phyloP scores from a whole-genome alignment of 2,329 filamentous ascomycete genomes.

The Diaporthe longicolla region DNA sequence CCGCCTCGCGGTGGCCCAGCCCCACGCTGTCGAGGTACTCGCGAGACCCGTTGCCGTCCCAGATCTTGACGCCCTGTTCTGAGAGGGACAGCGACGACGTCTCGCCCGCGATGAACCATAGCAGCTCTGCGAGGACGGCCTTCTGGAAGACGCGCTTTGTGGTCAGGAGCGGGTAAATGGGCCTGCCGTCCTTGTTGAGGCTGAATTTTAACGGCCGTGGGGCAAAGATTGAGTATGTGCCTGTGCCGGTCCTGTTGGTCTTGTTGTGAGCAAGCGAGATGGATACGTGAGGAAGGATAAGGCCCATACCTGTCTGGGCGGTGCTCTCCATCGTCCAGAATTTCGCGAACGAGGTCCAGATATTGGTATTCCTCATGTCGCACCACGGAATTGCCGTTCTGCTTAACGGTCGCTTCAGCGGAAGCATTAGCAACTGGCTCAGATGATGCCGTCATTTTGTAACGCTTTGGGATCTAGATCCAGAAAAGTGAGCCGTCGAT shows the following conservation, averaged over 20 bases:
- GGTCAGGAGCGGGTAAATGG: slow-evolving; percentile 91
- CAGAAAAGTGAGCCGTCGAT: background rate
- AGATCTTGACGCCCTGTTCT: slow-evolving; percentile 91
- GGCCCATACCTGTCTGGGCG: slow-evolving; percentile 82
- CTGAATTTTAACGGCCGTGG: slow-evolving; percentile 89
- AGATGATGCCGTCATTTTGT: slow-evolving; percentile 38
- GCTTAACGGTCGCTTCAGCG: slow-evolving; percentile 18
- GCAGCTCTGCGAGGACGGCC: slow-evolving; percentile 90
- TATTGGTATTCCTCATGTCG: slow-evolving; percentile 94
- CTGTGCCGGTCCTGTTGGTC: slow-evolving; percentile 83
- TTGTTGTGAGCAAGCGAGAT: slow-evolving; percentile 31
- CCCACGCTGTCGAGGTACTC: slow-evolving; percentile 90
- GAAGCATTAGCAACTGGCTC: slow-evolving; percentile 11
- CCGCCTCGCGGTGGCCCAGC: slow-evolving; percentile 83
- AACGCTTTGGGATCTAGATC: background rate
- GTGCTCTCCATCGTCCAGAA: slow-evolving; percentile 86
- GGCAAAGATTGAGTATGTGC: slow-evolving; percentile 90
- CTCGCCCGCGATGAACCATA: slow-evolving; percentile 92
- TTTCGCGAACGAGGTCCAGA: slow-evolving; percentile 87
- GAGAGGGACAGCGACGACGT: slow-evolving; percentile 85
- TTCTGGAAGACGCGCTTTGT: slow-evolving; percentile 97
- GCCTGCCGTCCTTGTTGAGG: slow-evolving; percentile 73
- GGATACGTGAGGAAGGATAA: background rate
- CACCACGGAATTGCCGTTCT: slow-evolving; percentile 26
- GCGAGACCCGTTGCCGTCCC: slow-evolving; percentile 96